phyloP scores from a whole-genome alignment of 768 basidiomycete species.

The Suillus subluteus region DNA sequence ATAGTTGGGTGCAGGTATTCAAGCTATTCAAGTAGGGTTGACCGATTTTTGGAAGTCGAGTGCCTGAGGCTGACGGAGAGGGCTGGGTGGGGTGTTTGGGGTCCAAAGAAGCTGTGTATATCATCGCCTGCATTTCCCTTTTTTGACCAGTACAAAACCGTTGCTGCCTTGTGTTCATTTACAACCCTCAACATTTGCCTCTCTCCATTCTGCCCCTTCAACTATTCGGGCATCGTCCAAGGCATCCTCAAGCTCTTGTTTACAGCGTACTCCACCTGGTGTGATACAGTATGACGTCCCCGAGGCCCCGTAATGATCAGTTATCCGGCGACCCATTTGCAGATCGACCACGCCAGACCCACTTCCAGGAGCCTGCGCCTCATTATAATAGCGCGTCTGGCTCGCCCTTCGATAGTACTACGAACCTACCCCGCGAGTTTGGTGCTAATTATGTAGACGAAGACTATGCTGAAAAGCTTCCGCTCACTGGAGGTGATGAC shows the following conservation, averaged over 20 bases:
- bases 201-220: conserved; percentile 15
- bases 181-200: conserved; percentile 23
- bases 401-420: conserved; percentile 60
- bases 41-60: neutral
- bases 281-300: conserved; percentile 28
- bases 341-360: conserved; percentile 64
- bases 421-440: conserved; percentile 58
- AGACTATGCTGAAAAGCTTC: conserved; percentile 77
- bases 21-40: neutral
- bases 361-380: conserved; percentile 59
- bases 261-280: neutral
- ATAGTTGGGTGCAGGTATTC: neutral
- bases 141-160: conserved; percentile 29
- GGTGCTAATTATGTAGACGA: conserved; percentile 60
- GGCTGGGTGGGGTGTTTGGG: conserved; percentile 28
- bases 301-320: conserved; percentile 33
- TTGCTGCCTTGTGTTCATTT: conserved; percentile 22
- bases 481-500: conserved; percentile 61
- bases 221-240: conserved; percentile 17
- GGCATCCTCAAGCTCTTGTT: conserved; percentile 8
- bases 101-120: conserved; percentile 37
- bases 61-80: conserved; percentile 4
- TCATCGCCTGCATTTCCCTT: conserved; percentile 35
- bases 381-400: conserved; percentile 42
- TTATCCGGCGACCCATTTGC: conserved; percentile 71